These are phyloP conservation scores for Oryza nivara DNA, from an alignment of 176 grass and related monocot genomes.

Conservation along the genomic window DNA sequence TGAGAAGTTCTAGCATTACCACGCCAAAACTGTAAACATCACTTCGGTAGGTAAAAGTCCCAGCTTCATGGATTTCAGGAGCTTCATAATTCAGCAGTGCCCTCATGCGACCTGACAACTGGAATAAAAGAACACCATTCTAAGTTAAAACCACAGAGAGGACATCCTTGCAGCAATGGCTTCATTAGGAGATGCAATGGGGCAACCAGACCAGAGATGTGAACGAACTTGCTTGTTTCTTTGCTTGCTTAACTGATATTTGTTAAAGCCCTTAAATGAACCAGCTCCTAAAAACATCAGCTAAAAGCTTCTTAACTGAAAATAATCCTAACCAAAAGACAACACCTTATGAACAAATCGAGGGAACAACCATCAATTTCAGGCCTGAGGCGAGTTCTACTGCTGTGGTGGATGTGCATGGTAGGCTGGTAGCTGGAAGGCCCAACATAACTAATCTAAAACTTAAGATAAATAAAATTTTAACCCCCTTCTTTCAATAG, in stretches of 20 bases:
- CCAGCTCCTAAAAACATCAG: neutral
- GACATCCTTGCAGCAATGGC: neutral
- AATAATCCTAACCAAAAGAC: neutral
- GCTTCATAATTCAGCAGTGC: conserved; percentile 68
- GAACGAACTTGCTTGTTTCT: neutral
- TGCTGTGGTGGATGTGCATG: neutral
- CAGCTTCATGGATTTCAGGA: conserved; percentile 75
- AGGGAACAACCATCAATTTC: neutral
- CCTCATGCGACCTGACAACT: conserved; percentile 67
- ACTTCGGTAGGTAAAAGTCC: conserved; percentile 52
- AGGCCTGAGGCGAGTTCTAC: neutral
- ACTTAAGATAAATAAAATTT: neutral
- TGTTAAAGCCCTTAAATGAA: neutral
- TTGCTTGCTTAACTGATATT: neutral
- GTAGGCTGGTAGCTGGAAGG: neutral
- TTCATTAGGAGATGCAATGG: neutral
- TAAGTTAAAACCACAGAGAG: neutral
- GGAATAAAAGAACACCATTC: conserved; percentile 39
- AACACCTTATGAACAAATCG: neutral
- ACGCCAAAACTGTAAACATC: conserved; percentile 95
- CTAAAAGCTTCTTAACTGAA: neutral
- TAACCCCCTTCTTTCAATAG: neutral
- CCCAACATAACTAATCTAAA: neutral
- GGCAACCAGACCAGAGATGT: neutral
- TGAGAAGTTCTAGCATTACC: conserved; percentile 91